phyloP scores from a whole-genome alignment of 768 basidiomycete genomes.

The Russula compacta region DNA sequence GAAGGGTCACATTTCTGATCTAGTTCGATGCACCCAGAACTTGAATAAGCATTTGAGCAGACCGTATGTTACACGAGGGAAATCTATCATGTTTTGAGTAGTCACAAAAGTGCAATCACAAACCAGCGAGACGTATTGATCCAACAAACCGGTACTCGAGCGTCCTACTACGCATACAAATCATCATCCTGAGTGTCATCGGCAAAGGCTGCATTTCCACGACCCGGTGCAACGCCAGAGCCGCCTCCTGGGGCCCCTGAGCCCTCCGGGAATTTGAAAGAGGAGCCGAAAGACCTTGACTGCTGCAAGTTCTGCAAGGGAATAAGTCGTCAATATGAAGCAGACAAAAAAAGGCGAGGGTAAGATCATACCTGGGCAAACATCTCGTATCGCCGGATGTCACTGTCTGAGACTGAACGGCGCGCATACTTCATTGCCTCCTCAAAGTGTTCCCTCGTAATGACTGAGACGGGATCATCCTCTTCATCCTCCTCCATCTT shows the following conservation, averaged over 20 bases:
- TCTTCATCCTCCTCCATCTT: conserved; percentile 63
- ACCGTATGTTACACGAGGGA: conserved; percentile 8
- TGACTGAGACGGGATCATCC: conserved; percentile 86
- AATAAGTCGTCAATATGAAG: conserved; percentile 6
- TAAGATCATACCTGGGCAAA: conserved; percentile 65
- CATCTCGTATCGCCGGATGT: conserved; percentile 98
- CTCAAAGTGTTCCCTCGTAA: conserved; percentile 92
- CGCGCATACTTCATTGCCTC: conserved; percentile 98
- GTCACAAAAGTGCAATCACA: conserved; percentile 6
- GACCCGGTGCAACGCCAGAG: conserved; percentile 27
- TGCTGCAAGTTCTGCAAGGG: conserved; percentile 69
- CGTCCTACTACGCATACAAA: conserved; percentile 58
- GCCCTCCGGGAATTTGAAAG: conserved; percentile 94
- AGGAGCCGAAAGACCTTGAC: conserved; percentile 85
- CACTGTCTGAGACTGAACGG: conserved; percentile 92
- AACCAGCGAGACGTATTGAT: neutral
- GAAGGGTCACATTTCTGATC: too few species aligned
- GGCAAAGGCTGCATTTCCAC: conserved; percentile 66
- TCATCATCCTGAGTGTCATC: conserved; percentile 88
- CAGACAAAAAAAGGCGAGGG: too few species aligned
- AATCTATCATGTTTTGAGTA: conserved; percentile 13
- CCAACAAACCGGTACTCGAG: neutral
- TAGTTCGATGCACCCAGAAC: neutral
- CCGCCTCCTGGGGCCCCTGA: conserved; percentile 22
- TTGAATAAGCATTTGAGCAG: neutral